Evolutionary conservation across 1,139 yeast species (phyloP).

Genomic region (Blastobotrys indianensis): DNA sequence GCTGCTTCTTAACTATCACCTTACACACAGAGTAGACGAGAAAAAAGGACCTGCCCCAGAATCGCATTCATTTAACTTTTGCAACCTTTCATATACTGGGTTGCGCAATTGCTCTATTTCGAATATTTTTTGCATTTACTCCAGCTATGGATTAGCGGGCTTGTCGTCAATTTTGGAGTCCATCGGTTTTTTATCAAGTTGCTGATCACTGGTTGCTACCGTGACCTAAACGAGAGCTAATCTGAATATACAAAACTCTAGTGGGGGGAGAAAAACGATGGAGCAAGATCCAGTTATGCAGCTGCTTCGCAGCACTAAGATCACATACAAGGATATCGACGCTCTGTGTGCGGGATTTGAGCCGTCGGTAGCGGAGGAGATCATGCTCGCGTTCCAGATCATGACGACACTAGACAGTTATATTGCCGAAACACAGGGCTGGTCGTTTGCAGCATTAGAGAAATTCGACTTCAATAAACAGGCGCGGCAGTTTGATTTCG

Average conservation of each 20-base stretch:
- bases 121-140: too few species aligned
- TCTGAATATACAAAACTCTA: too few species aligned
- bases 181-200: background rate
- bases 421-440: constrained; percentile 28
- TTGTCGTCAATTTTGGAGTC: background rate
- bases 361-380: constrained; percentile 26
- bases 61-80: too few species aligned
- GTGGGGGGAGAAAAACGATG: background rate
- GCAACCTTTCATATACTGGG: too few species aligned
- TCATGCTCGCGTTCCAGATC: constrained; percentile 28
- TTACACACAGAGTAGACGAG: too few species aligned
- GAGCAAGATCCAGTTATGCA: constrained; percentile 28
- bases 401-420: constrained; percentile 26
- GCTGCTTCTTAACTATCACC: too few species aligned
- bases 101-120: too few species aligned
- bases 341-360: constrained; percentile 24
- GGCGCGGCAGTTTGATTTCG: constrained; percentile 31
- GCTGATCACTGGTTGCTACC: background rate
- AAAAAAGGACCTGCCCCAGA: too few species aligned
- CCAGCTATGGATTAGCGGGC: background rate
- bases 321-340: constrained; percentile 26
- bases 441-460: constrained; percentile 28
- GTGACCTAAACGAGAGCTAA: background rate
- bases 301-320: constrained; percentile 21
- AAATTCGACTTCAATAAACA: constrained; percentile 28